phyloP scores from a whole-genome alignment of 495 filamentous ascomycete species.

The Aspergillus mulundensis region DNA sequence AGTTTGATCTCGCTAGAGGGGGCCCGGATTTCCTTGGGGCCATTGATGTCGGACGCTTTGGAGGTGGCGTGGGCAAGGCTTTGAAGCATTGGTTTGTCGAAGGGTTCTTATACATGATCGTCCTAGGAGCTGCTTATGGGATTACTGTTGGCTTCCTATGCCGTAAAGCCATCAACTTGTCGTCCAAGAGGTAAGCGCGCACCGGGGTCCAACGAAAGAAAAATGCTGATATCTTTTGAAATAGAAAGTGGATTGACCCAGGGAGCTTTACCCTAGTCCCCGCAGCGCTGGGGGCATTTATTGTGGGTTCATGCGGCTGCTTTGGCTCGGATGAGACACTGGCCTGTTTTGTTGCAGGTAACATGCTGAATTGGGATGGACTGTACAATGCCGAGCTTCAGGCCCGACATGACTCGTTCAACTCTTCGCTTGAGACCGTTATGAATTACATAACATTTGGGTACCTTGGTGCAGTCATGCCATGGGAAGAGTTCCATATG shows the following conservation, averaged over 20 bases:
- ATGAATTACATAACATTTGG: constrained; percentile 43
- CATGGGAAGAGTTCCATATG: constrained; percentile 32
- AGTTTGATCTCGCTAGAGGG: constrained; percentile 22
- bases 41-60: constrained; percentile 30
- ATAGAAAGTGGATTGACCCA: constrained; percentile 34
- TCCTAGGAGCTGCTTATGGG: constrained; percentile 34
- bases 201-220: too few relatives aligned
- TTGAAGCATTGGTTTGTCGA: constrained; percentile 40
- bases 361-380: constrained; percentile 39
- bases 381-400: constrained; percentile 31
- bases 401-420: constrained; percentile 38
- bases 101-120: constrained; percentile 39
- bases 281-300: constrained; percentile 31
- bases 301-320: constrained; percentile 39
- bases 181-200: constrained; percentile 22
- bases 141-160: constrained; percentile 29
- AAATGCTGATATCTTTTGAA: neutral
- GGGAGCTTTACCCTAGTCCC: constrained; percentile 32
- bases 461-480: constrained; percentile 41
- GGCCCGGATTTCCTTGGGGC: constrained; percentile 28
- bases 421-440: constrained; percentile 28
- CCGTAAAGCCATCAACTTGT: constrained; percentile 27
- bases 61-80: constrained; percentile 29
- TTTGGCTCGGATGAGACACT: constrained; percentile 40
- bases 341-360: constrained; percentile 38